phyloP scores from a whole-genome alignment of 2,329 filamentous ascomycete species.

The Scedosporium dehoogii region DNA sequence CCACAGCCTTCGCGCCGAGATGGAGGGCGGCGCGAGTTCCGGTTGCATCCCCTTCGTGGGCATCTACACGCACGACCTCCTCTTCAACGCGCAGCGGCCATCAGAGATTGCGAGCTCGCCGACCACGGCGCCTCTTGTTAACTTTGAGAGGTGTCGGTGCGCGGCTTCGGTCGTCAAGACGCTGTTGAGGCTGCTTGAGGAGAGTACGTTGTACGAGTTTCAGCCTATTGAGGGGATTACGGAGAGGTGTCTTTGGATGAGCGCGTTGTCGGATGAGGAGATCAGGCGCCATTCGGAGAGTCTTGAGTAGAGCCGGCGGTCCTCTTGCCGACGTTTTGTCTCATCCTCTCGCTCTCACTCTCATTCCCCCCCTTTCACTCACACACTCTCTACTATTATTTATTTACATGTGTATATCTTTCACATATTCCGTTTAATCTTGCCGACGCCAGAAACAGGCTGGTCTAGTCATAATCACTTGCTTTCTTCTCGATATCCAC shows the following conservation, averaged over 20 bases:
- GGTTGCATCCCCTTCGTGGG: slow-evolving; percentile 80
- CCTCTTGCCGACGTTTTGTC: neutral
- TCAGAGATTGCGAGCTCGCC: slow-evolving; percentile 62
- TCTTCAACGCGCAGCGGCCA: slow-evolving; percentile 72
- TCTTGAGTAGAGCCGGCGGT: slow-evolving; percentile 28
- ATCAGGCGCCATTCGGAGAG: slow-evolving; percentile 47
- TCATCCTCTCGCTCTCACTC: too few relatives aligned
- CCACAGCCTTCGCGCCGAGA: slow-evolving; percentile 64
- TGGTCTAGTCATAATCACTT: too few relatives aligned
- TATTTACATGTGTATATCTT: neutral
- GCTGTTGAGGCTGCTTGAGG: slow-evolving; percentile 66
- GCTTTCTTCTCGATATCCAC: too few relatives aligned
- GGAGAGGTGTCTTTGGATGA: slow-evolving; percentile 78
- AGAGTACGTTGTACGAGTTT: slow-evolving; percentile 65
- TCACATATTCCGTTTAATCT: neutral
- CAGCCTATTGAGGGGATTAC: slow-evolving; percentile 67
- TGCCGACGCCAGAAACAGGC: neutral
- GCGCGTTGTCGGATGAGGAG: slow-evolving; percentile 65
- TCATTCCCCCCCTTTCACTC: neutral
- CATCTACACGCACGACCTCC: slow-evolving; percentile 73
- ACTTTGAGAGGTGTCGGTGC: slow-evolving; percentile 73
- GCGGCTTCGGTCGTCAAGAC: slow-evolving; percentile 72
- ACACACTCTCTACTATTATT: too few relatives aligned
- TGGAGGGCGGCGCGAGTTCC: slow-evolving; percentile 54
- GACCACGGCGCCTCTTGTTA: slow-evolving; percentile 59